Conservation (phyloP, 1,284 basidiomycete genomes). For the Schizophyllum amplum region DNA sequence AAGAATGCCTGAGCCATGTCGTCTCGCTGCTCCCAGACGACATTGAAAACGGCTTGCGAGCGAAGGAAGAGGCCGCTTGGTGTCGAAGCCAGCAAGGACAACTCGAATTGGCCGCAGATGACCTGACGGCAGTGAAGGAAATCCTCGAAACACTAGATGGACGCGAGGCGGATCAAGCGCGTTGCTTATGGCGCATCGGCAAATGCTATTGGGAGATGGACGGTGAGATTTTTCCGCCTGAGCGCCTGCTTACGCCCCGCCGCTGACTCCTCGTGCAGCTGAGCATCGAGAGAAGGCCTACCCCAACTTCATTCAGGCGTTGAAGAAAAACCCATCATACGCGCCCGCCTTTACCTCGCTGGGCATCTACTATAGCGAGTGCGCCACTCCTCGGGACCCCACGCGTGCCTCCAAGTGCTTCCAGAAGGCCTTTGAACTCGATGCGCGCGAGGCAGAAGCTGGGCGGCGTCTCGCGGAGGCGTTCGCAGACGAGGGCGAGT, state of each 20-base stretch:
- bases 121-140: conserved; percentile 54
- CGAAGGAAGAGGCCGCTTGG: conserved; percentile 84
- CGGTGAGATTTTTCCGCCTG: conserved; percentile 36
- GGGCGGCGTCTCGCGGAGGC: conserved; percentile 80
- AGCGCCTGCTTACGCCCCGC: not conserved
- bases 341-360: conserved; percentile 93
- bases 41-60: conserved; percentile 49
- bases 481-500: conserved; percentile 90
- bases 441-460: conserved; percentile 82
- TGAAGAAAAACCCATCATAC: conserved; percentile 72
- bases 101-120: conserved; percentile 42
- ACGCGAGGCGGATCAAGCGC: conserved; percentile 53
- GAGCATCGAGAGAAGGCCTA: conserved; percentile 58
- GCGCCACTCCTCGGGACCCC: conserved; percentile 66
- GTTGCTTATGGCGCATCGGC: conserved; percentile 83
- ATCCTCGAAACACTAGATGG: conserved; percentile 47
- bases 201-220: conserved; percentile 70
- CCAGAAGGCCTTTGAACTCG: conserved; percentile 97
- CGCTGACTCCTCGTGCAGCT: conserved; percentile 20
- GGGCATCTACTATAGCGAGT: conserved; percentile 83
- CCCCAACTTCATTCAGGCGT: conserved; percentile 74
- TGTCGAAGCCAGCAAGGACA: conserved; percentile 60
- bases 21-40: conserved; percentile 38
- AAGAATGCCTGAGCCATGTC: conserved; percentile 49
- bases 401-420: conserved; percentile 92